Conservation (phyloP, 2,329 filamentous ascomycete genomes). For the Leptographium procerum region DNA sequence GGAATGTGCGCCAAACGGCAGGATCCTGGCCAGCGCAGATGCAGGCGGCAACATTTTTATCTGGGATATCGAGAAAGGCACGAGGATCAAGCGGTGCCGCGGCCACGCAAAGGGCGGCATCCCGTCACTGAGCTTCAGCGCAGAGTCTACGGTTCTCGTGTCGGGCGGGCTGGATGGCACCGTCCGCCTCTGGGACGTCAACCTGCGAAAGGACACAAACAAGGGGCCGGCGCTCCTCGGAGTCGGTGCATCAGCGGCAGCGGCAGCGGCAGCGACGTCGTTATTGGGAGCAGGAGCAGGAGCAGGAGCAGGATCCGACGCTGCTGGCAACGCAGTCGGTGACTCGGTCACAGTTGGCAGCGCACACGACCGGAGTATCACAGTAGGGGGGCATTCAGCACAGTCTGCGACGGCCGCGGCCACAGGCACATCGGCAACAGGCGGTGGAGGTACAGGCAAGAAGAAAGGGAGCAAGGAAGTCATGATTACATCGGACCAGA, state of each 20-base stretch:
- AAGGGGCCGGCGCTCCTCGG: constrained; percentile 27
- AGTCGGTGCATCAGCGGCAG: background rate
- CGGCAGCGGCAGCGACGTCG: too few species aligned
- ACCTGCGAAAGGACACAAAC: constrained; percentile 54
- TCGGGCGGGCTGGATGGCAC: constrained; percentile 88
- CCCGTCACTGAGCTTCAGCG: constrained; percentile 85
- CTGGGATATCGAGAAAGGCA: constrained; percentile 85
- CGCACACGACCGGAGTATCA: constrained; percentile 23
- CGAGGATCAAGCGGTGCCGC: constrained; percentile 80
- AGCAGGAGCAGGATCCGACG: constrained; percentile 7
- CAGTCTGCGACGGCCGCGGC: constrained; percentile 24
- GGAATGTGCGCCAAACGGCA: constrained; percentile 78
- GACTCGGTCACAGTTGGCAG: constrained; percentile 29
- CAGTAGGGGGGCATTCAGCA: constrained; percentile 35
- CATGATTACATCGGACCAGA: constrained; percentile 83
- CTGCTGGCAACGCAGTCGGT: constrained; percentile 22
- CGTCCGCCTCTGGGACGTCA: constrained; percentile 87
- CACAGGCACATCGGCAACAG: constrained; percentile 19
- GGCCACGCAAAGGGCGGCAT: constrained; percentile 91
- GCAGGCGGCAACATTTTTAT: constrained; percentile 81
- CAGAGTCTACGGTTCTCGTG: constrained; percentile 80
- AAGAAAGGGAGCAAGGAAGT: constrained; percentile 83
- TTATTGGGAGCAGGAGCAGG: too few species aligned
- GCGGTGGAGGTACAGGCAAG: constrained; percentile 29
- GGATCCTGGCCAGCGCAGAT: constrained; percentile 83